Evolutionary conservation across 176 grass and related monocot genomes (phyloP).

Genomic region (Areca catechu): DNA sequence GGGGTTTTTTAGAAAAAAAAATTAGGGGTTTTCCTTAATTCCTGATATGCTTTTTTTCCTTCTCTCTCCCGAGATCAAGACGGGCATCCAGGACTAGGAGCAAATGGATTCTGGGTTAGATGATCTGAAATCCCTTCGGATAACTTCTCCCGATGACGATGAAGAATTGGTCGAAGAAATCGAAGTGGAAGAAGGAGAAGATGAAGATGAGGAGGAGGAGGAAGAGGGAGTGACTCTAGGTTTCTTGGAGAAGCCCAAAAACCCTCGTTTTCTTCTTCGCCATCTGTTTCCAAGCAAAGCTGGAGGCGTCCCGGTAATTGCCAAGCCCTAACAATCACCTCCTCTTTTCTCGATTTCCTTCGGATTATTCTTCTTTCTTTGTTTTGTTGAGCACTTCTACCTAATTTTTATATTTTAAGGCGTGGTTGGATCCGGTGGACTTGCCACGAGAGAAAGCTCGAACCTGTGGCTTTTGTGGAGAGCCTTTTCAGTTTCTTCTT

Average conservation of each 20-base stretch:
- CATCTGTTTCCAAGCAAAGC: slow-evolving; percentile 81
- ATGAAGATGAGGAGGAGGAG: slow-evolving; percentile 33
- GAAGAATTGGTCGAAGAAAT: not conserved
- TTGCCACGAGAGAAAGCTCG: slow-evolving; percentile 37
- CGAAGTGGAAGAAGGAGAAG: slow-evolving; percentile 28
- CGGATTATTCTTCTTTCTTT: not conserved
- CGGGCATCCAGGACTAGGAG: not conserved
- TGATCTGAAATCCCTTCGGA: not conserved
- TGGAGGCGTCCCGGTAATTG: slow-evolving; percentile 47
- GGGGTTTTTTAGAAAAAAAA: too few species aligned
- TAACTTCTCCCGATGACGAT: slow-evolving; percentile 6
- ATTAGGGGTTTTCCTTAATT: too few species aligned
- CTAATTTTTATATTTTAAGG: slow-evolving; percentile 21
- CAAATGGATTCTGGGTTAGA: slow-evolving; percentile 1
- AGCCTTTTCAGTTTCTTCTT: slow-evolving; percentile 76
- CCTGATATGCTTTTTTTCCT: too few species aligned
- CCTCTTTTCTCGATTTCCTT: not conserved
- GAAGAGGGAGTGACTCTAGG: slow-evolving; percentile 48
- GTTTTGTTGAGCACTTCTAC: not conserved
- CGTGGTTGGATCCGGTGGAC: slow-evolving; percentile 75
- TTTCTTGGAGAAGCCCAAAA: slow-evolving; percentile 44
- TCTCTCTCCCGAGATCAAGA: too few species aligned
- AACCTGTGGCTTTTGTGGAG: slow-evolving; percentile 58
- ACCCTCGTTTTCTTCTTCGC: slow-evolving; percentile 47
- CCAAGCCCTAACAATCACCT: not conserved